Evolutionary conservation across 2,329 filamentous ascomycete genomes (phyloP).

Genomic region (Incumbomyces lentus): DNA sequence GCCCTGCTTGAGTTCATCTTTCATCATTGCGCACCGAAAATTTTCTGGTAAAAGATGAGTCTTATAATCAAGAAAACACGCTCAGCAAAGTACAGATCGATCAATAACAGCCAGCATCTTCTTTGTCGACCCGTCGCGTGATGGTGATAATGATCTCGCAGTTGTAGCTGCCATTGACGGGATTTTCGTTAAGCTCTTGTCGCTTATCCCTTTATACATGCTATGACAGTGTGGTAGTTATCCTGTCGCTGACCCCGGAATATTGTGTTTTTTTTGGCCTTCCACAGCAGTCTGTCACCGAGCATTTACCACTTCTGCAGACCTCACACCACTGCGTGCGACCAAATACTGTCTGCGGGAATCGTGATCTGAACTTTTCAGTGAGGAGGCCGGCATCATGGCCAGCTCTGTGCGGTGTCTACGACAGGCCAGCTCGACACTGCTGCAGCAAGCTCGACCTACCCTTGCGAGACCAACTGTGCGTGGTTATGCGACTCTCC

Average conservation of each 20-base stretch:
- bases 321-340: no score
- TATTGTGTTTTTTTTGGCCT: no score
- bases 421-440: conserved; percentile 13
- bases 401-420: conserved; percentile 17
- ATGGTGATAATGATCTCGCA: no score
- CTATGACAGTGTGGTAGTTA: no score
- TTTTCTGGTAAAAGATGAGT: conserved; percentile 2
- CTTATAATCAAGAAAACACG: background rate
- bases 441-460: conserved; percentile 15
- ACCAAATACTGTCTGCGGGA: background rate
- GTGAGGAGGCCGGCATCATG: conserved; percentile 11
- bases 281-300: no score
- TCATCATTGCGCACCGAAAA: conserved; percentile 6
- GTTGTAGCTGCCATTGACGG: background rate
- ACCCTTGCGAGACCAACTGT: conserved; percentile 10
- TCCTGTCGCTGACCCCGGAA: background rate
- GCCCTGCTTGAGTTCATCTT: background rate
- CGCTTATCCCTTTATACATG: conserved; percentile 6
- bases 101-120: no score
- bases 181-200: background rate
- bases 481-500: background rate
- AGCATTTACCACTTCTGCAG: background rate
- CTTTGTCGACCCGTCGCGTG: no score
- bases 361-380: background rate
- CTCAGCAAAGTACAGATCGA: no score